Percentiles rank a stretch among this genome's conserved stretches.
Evolutionary conservation across 352 stramenopile species (phyloP).

Genomic region (Phytophthora macrochlamydospora): DNA sequence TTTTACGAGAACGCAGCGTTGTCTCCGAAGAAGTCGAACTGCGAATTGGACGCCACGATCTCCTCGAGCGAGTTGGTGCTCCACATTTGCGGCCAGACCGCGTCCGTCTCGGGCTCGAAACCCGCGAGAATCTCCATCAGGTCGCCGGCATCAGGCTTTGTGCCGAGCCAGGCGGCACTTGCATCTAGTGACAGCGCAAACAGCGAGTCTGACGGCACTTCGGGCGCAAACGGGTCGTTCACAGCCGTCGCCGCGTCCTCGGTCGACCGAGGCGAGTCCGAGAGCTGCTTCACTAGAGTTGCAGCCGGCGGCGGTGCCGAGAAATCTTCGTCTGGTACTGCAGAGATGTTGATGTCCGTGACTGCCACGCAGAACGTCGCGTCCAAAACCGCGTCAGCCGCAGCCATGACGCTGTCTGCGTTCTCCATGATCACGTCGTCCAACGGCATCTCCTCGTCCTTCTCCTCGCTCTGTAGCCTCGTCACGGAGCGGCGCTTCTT

Average conservation of each 20-base stretch:
- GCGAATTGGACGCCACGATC: conserved; percentile 29
- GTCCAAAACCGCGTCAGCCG: neutral
- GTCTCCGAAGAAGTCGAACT: conserved; percentile 46
- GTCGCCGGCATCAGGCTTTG: conserved; percentile 14
- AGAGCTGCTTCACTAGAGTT: conserved; percentile 24
- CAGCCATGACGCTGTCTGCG: neutral
- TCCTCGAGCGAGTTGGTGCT: conserved; percentile 59
- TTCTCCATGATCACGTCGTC: conserved; percentile 2
- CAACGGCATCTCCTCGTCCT: conserved; percentile 4
- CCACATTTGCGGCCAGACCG: conserved; percentile 45
- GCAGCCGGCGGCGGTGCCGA: conserved; percentile 10
- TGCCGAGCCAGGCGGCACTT: conserved; percentile 17
- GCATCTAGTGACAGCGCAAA: conserved; percentile 25
- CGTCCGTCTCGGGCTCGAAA: conserved; percentile 43
- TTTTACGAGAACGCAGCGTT: conserved; percentile 1
- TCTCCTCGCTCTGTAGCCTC: conserved; percentile 1
- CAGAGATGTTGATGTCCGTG: conserved; percentile 10
- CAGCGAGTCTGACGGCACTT: conserved; percentile 25
- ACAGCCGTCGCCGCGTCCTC: conserved; percentile 20
- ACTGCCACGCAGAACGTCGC: neutral
- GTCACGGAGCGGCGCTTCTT: conserved; percentile 17
- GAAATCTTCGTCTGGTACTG: conserved; percentile 11
- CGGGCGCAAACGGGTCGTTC: conserved; percentile 30
- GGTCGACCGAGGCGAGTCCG: conserved; percentile 43
- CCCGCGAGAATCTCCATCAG: conserved; percentile 56